Base-by-base conservation (phyloP, 2,329 filamentous ascomycete genomes). In the Rosellinia necatrix region DNA sequence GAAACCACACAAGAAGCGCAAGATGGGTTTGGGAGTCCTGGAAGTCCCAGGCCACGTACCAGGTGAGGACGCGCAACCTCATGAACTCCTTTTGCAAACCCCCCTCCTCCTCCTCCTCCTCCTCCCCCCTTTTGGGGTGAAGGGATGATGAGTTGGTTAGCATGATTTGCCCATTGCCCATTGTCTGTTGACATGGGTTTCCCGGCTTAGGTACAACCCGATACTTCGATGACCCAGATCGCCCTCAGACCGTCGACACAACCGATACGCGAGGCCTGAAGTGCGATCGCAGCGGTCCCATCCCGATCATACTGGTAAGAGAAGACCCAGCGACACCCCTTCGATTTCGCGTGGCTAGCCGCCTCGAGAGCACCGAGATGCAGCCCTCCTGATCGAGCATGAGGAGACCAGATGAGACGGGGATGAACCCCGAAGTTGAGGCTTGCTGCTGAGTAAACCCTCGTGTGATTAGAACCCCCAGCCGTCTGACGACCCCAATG, bases 401-500 rank as follows among this genome's bases (percentile, higher is more conserved):
- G 37, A 40, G 37, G 37, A 38, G 37, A 40, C 8, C 17, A 24
- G 17, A 19, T 17, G 5, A 6, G 13, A 35, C 6, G n/a, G n/a
- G 9, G 5, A 17, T 4, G 17, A 22, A 24, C 27, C 13, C 12
- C 15, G n/a, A 12, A 3, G 4, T 37, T 4, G 24, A 40, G n/a
- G 7, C 22, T 25, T 44, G 42, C 49, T 41, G 15, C 58, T 60
- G 24, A 60, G 22, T 44, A 15, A 43, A 15, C 22, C 25, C 19
- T 22, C n/a, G 7, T n/a, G n/a, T n/a, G n/a, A n/a, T n/a, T 24
- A 80, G 77, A 76, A 80, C 4, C 93, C 93, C 4, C 93, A 97
- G 69, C 93, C 93, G 2, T 92, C 88, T 60, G 89, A 96, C 72
- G 91, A 96, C 71, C 91, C 90, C 3, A 93, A 96, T 71, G 92